These are phyloP conservation scores for Oryza meyeriana DNA, from an alignment of 176 grass and related monocot genomes.

Conservation along the genomic window DNA sequence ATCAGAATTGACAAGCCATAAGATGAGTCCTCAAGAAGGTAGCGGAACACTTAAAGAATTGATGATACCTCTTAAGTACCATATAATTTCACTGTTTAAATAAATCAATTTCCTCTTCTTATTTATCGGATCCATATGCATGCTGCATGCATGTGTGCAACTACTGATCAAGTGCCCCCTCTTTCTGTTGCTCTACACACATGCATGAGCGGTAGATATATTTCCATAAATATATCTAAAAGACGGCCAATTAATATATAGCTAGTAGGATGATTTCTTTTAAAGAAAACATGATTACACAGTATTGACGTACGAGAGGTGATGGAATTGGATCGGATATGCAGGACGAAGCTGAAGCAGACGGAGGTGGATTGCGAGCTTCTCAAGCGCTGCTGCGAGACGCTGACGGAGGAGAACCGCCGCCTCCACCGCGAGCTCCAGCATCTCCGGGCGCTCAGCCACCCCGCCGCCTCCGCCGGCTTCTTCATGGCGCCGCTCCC, in stretches of 20 bases:
- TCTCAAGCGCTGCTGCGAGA: slow-evolving; percentile 69
- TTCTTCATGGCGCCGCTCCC: slow-evolving; percentile 52
- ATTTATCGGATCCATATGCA: neutral
- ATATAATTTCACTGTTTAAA: too few relatives aligned
- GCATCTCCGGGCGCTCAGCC: slow-evolving; percentile 51
- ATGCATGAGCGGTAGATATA: too few relatives aligned
- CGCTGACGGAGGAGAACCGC: slow-evolving; percentile 75
- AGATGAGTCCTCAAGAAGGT: too few relatives aligned
- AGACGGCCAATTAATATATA: too few relatives aligned
- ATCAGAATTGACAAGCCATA: too few relatives aligned
- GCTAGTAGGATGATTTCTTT: too few relatives aligned
- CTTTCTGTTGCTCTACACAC: neutral
- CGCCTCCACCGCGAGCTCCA: slow-evolving; percentile 68
- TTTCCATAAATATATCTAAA: too few relatives aligned
- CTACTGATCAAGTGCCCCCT: neutral
- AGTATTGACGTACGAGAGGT: too few relatives aligned
- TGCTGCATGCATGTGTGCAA: neutral
- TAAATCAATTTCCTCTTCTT: neutral
- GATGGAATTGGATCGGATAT: too few relatives aligned
- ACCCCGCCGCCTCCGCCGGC: neutral
- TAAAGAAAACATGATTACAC: too few relatives aligned
- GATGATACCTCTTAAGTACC: too few relatives aligned
- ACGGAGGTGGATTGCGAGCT: slow-evolving; percentile 72
- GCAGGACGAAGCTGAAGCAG: slow-evolving; percentile 88
- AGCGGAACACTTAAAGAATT: too few relatives aligned